A percentile compares a stretch with the other conserved stretches of the same genome.
Evolutionary conservation across 2,329 filamentous ascomycete genomes (phyloP).

Genomic region (Nigrospora sphaerica): DNA sequence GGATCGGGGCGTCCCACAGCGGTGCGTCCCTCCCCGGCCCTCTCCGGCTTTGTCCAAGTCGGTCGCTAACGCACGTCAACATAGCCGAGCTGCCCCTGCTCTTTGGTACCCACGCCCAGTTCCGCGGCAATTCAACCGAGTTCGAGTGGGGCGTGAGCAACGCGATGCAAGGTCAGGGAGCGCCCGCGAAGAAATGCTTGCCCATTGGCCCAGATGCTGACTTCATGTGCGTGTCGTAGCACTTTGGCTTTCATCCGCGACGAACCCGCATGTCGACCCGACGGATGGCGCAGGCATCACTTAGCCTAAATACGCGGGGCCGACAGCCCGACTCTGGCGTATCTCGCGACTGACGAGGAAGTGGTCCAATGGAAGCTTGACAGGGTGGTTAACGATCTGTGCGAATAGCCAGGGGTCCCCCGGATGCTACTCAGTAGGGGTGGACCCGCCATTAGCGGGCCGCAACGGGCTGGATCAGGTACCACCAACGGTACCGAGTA

Average conservation of each 20-base stretch:
- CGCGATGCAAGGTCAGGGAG: slow-evolving; percentile 16
- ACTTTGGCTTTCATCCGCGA: slow-evolving; percentile 18
- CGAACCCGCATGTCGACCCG: slow-evolving; percentile 10
- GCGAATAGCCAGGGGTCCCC: too few relatives aligned
- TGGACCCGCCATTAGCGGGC: too few relatives aligned
- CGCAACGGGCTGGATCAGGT: too few relatives aligned
- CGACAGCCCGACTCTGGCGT: too few relatives aligned
- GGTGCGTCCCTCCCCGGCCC: slow-evolving; percentile 8
- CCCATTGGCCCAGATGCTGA: slow-evolving; percentile 3
- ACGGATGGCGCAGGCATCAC: slow-evolving; percentile 6
- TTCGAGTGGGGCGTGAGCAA: slow-evolving; percentile 20
- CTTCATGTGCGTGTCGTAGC: background rate
- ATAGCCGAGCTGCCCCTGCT: slow-evolving; percentile 20
- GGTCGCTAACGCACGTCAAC: background rate
- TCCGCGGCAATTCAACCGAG: slow-evolving; percentile 18
- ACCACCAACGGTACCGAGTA: too few relatives aligned
- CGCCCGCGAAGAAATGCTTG: background rate
- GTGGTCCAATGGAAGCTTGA: too few relatives aligned
- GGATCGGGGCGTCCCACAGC: slow-evolving; percentile 22
- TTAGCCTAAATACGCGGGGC: slow-evolving; percentile 14
- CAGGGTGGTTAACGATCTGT: too few relatives aligned
- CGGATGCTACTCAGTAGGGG: too few relatives aligned
- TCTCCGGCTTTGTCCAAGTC: background rate
- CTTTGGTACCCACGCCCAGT: slow-evolving; percentile 21
- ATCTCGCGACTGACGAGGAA: too few relatives aligned